These are phyloP conservation scores for Hypoxylon sp. DNA, from an alignment of 2,329 filamentous ascomycete species.

Conservation along the genomic window DNA sequence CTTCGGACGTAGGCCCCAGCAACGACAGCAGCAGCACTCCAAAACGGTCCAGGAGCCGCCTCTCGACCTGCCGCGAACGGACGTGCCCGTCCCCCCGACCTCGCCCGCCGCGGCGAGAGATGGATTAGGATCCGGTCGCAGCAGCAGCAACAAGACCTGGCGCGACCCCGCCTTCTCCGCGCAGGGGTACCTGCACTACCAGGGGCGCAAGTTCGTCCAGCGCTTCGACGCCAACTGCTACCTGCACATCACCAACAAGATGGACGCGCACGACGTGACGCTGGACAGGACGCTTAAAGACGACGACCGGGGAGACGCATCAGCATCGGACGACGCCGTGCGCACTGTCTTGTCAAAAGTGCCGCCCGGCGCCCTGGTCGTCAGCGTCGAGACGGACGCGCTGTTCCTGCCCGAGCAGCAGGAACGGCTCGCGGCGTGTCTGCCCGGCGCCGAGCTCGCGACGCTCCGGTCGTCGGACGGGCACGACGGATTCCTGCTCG, in stretches of 20 bases:
- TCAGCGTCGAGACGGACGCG: conserved; percentile 52
- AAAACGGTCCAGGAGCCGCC: conserved; percentile 33
- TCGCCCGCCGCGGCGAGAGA: neutral
- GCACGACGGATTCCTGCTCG: conserved; percentile 54
- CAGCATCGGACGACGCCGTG: conserved; percentile 38
- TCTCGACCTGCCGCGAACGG: conserved; percentile 59
- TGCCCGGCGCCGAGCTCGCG: conserved; percentile 48
- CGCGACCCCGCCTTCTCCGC: conserved; percentile 50
- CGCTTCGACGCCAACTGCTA: conserved; percentile 57
- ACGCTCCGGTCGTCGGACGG: conserved; percentile 50
- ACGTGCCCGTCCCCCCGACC: conserved; percentile 21
- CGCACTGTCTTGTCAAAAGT: conserved; percentile 41
- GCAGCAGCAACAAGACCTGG: conserved; percentile 3
- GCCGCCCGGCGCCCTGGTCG: conserved; percentile 48
- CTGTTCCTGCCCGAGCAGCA: conserved; percentile 52
- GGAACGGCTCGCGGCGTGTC: conserved; percentile 46
- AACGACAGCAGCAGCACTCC: conserved; percentile 54
- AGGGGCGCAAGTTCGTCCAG: conserved; percentile 54
- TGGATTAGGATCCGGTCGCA: too few relatives aligned
- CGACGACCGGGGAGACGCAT: conserved; percentile 49
- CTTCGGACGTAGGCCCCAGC: conserved; percentile 63
- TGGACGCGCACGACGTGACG: conserved; percentile 54
- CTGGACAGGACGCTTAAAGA: conserved; percentile 38
- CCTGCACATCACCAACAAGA: conserved; percentile 53
- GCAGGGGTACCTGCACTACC: conserved; percentile 54